These are phyloP conservation scores for Plenodomus tracheiphilus DNA, from an alignment of 2,329 filamentous ascomycete genomes.

Conservation along the genomic window DNA sequence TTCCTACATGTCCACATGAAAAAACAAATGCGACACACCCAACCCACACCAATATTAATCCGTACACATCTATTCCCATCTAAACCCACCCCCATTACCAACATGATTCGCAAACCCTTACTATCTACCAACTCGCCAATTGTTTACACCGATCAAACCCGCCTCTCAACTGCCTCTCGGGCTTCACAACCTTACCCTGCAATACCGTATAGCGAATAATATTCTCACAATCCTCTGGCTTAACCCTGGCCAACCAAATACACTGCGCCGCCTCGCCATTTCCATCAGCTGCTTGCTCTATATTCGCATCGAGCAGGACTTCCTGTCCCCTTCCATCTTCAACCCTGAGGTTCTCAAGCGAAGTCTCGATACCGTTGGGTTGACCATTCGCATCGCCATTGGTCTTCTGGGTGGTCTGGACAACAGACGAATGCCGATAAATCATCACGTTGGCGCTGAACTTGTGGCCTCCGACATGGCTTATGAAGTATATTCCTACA, in stretches of 20 bases:
- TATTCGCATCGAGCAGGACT: constrained; percentile 36
- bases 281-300: constrained; percentile 43
- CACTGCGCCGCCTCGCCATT: constrained; percentile 71
- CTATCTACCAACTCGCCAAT: constrained; percentile 77
- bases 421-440: constrained; percentile 64
- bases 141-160: constrained; percentile 86
- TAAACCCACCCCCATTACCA: no score
- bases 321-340: constrained; percentile 40
- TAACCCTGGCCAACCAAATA: constrained; percentile 86
- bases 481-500: constrained; percentile 95
- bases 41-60: no score
- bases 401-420: constrained; percentile 16
- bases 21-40: no score
- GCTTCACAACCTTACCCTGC: constrained; percentile 93
- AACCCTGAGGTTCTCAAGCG: constrained; percentile 45
- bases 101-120: no score
- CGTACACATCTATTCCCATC: no score
- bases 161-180: constrained; percentile 78
- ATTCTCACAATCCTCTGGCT: constrained; percentile 90
- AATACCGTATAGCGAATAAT: constrained; percentile 86
- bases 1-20: no score
- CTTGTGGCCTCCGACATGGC: constrained; percentile 94
- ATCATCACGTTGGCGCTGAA: constrained; percentile 94
- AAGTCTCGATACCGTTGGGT: constrained; percentile 34
- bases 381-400: constrained; percentile 21